Evolutionary conservation across 78 protist genomes (phyloP), one percentile per base, ranked within the genome.

Genomic region (Corallochytrium limacisporum): DNA sequence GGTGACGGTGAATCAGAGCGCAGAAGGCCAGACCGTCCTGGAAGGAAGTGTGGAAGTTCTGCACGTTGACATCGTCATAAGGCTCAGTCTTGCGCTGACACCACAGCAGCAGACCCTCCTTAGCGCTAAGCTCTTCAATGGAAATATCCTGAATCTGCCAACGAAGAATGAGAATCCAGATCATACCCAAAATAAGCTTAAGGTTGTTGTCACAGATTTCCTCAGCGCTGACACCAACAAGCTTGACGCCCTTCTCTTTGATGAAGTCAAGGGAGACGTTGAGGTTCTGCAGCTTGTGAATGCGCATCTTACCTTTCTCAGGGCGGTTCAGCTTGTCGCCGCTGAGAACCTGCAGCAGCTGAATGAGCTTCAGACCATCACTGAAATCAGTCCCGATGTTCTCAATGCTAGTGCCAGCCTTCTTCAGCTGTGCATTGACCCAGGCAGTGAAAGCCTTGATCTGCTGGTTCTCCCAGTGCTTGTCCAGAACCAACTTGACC

Each of bases 101-200:
- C 90, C 90, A 85, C 33, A 81, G 78, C 62, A 85, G 76, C 15
- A 85, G 76, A 13, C 84, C 90, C 40, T 85, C 89, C 72, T 53
- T 53, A 13, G 59, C 59, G 10, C 65, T 66, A 55, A 29, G 18
- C 24, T 73, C 84, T 40, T 76, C 87, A 2, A 68, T 84, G 36
- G 80, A 60, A 22, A 82, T 78, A n/a, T 78, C 81, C 36, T 51
- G 31, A 16, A 85, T 76, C 48, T 61, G 62, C 50, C 69, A 80
- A 31, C 69, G 49, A 2, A 67, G 75, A 54, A 85, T 85, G 46
- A 85, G 22, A 4, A 72, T 57, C 84, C 83, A 85, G 35, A 81
- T 32, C 69, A 85, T 65, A 3, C 90, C 90, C 38, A 85, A 68
- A 4, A 80, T 71, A 39, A 78, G 44, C 67, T 37, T 71, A 13